Percentiles rank a stretch among this genome's conserved stretches.
phyloP scores from a whole-genome alignment of 805 yeast species.

The Wickerhamomyces mucosus region DNA sequence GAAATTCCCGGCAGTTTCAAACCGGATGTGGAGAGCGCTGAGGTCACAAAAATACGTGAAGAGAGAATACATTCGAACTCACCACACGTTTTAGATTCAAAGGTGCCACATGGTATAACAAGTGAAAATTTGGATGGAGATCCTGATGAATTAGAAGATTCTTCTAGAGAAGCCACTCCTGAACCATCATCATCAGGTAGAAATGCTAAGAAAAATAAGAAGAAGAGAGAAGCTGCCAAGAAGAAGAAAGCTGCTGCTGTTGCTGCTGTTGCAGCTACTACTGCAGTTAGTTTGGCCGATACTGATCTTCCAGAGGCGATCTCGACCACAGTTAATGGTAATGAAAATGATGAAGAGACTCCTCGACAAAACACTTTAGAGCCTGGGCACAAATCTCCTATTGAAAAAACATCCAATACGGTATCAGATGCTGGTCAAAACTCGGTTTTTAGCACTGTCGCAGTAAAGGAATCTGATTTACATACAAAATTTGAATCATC shows the following conservation, averaged over 20 bases:
- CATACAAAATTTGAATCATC: no score
- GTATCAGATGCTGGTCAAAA: no score
- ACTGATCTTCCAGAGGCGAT: neutral
- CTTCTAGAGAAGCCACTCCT: constrained; percentile 11
- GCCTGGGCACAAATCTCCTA: no score
- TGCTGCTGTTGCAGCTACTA: constrained; percentile 3
- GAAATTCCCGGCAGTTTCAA: no score
- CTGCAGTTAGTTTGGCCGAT: constrained; percentile 1
- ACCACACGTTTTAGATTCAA: no score
- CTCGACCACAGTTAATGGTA: neutral
- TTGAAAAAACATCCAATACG: no score
- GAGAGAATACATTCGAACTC: no score
- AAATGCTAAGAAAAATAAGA: constrained; percentile 15
- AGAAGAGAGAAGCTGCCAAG: constrained; percentile 16
- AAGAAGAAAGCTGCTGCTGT: constrained; percentile 12
- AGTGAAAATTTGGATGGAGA: neutral
- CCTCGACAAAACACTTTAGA: neutral
- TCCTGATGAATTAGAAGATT: no score
- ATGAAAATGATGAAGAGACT: neutral
- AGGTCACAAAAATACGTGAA: no score
- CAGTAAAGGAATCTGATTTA: no score
- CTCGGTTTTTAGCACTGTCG: no score
- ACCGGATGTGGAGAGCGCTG: no score
- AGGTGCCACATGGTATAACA: neutral
- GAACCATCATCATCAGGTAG: constrained; percentile 9